Conservation (phyloP, 139 green algal species). For the Volvox reticuliferus region DNA sequence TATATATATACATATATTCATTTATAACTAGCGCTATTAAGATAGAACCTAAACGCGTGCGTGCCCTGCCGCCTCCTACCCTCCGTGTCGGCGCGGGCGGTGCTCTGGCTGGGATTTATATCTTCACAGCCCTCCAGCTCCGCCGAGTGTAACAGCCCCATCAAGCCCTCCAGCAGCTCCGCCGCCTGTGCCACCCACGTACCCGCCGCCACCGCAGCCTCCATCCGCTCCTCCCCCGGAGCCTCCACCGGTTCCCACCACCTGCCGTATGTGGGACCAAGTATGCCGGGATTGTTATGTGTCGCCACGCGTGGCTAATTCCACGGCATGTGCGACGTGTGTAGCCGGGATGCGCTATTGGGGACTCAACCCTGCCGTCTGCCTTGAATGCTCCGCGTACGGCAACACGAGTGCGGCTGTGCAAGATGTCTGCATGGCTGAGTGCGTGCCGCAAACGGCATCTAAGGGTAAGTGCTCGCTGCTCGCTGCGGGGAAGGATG, state of each 20-base stretch:
- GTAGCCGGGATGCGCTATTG: background rate
- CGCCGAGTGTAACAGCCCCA: background rate
- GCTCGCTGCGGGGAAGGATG: no score
- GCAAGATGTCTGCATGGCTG: background rate
- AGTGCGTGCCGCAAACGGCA: background rate
- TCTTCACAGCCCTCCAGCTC: background rate
- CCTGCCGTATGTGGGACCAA: no score
- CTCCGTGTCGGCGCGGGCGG: background rate
- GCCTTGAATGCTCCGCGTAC: background rate
- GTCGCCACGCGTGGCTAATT: background rate
- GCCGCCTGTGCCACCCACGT: background rate
- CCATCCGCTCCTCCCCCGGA: background rate
- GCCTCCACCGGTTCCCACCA: background rate
- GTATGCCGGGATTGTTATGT: no score
- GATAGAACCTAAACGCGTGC: no score
- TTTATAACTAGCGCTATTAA: no score
- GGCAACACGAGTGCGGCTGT: background rate
- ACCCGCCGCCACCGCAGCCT: background rate
- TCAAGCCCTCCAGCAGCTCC: background rate
- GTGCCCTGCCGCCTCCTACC: no score
- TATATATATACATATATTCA: no score
- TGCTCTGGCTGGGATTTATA: background rate
- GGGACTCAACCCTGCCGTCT: background rate
- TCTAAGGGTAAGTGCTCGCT: background rate
- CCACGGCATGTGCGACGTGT: background rate